Base-by-base conservation (phyloP, 805 yeast genomes). In the Pichia paraexigua region DNA sequence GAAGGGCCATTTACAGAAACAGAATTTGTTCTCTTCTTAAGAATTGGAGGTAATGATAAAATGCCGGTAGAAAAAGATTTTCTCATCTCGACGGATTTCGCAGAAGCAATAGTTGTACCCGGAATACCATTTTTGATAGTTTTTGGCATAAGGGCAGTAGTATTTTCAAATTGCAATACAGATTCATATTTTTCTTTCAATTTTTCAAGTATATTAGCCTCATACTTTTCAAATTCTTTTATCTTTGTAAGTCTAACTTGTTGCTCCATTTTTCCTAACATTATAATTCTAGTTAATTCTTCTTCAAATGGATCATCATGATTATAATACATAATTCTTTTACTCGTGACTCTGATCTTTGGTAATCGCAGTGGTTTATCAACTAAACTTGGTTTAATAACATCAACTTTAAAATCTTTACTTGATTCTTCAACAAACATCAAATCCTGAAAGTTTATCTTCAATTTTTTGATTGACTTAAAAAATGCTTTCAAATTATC, bases 261-360 rank as follows among this genome's bases (percentile, higher is more conserved):
- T 62, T 88, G 95, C 58, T 83, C 92, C n/a, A 73, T 53, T 21
- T 68, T 47, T 1, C 95, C 95, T 12, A 85, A 72, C 58, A 83
- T 83, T 60, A 76, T 82, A 27, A 84, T 78, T 60, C 79, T 71
- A 22, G 79, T 76, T 45, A 91, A 68, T 58, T 87, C 83, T 9
- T 82, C 72, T 65, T 92, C 98, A 64, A 91, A 90, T 9, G 95
- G 92, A 66, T 92, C 97, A 64, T 87, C 95, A 51, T 87, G 96
- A 56, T 90, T 73, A 24, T 84, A 74, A 40, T 90, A 68, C 5
- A 84, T 71, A 55, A 87, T 72, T 41, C 78, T 71, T 7, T 71
- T 71, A 0, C 95, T 72, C 42, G 70, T 75, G 39, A 90, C 57
- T 22, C 76, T 74, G 2, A 88, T 67, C 21, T 68, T 70, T 15